Conservation (phyloP, 331 rosid species). For the Pyracantha coccinea region DNA sequence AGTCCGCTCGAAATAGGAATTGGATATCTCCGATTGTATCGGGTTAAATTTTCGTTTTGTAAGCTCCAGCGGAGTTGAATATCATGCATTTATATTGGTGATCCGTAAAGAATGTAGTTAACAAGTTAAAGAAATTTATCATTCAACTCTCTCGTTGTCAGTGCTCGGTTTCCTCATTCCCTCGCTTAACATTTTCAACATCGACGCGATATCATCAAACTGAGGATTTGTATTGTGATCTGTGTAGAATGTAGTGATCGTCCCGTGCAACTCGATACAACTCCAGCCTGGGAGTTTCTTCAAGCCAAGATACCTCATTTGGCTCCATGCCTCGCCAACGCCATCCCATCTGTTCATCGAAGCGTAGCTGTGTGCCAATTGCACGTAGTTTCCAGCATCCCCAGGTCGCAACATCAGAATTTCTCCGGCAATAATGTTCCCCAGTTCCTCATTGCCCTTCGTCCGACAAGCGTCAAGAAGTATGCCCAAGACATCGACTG, state of each 20-base stretch:
- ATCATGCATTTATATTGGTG: background rate
- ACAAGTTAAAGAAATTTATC: no score
- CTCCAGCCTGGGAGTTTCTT: slow-evolving; percentile 94
- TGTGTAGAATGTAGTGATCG: slow-evolving; percentile 56
- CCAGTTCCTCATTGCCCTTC: slow-evolving; percentile 45
- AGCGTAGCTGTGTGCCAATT: slow-evolving; percentile 71
- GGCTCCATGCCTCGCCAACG: slow-evolving; percentile 69
- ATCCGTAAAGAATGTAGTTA: no score
- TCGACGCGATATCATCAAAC: slow-evolving; percentile 37
- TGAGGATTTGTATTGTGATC: slow-evolving; percentile 75
- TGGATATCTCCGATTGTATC: background rate
- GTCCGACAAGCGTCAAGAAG: slow-evolving; percentile 66
- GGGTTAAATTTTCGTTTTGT: background rate
- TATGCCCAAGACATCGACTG: slow-evolving; percentile 65
- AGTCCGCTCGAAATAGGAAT: no score
- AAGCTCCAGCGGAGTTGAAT: background rate
- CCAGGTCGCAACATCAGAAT: slow-evolving; percentile 49
- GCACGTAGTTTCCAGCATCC: slow-evolving; percentile 75
- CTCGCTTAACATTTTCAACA: slow-evolving; percentile 36
- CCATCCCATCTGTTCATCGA: slow-evolving; percentile 74
- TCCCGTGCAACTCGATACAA: slow-evolving; percentile 62
- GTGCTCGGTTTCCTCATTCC: slow-evolving; percentile 39
- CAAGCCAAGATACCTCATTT: slow-evolving; percentile 85
- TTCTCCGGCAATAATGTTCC: slow-evolving; percentile 46
- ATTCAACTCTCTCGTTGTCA: slow-evolving; percentile 10